Conservation (phyloP, 345 rosid species). For the Combretum micranthum region DNA sequence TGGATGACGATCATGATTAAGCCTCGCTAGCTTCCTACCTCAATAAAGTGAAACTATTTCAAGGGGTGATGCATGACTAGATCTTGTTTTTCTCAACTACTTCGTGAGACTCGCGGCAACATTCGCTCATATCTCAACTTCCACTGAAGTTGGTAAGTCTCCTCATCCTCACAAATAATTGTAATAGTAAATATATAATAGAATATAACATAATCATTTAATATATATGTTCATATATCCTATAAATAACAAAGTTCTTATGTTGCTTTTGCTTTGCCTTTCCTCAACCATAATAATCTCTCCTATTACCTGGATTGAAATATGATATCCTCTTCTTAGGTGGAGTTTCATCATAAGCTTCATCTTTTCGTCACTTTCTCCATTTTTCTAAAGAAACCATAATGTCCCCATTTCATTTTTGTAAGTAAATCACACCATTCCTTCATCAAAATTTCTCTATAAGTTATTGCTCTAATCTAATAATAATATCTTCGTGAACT, state of each 20-base stretch:
- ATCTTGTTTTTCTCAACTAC: conserved; percentile 24
- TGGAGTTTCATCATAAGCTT: too few species aligned
- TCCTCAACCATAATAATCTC: conserved; percentile 9
- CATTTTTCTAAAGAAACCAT: too few species aligned
- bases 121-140: conserved; percentile 21
- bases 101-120: conserved; percentile 9
- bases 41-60: neutral
- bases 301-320: neutral
- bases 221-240: neutral
- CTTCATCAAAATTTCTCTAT: neutral
- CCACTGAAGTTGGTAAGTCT: conserved; percentile 9
- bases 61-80: neutral
- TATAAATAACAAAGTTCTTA: neutral
- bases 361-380: too few species aligned
- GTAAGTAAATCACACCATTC: neutral
- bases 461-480: neutral
- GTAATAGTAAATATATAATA: too few species aligned
- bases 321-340: neutral
- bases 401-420: too few species aligned
- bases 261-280: neutral
- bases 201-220: too few species aligned
- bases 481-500: neutral
- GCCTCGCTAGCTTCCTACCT: too few species aligned
- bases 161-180: conserved; percentile 1
- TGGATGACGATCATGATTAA: neutral